phyloP scores from a whole-genome alignment of 2,329 filamentous ascomycete genomes.

The Proliferodiscus dingleyae region DNA sequence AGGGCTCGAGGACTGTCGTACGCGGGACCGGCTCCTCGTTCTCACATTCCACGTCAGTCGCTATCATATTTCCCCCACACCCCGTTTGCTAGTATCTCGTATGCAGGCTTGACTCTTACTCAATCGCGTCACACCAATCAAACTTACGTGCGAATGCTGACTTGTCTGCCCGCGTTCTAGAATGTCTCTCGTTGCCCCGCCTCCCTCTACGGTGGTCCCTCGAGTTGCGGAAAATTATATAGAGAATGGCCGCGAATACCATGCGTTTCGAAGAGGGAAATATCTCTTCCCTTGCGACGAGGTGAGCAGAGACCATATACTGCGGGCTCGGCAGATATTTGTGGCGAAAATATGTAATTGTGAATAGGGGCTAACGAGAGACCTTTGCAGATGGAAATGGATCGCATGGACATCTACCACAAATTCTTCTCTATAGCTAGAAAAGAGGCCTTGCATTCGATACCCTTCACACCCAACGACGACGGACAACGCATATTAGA shows the following conservation, averaged over 20 bases:
- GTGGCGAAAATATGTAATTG: neutral
- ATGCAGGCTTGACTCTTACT: neutral
- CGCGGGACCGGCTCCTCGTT: neutral
- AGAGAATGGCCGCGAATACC: slow-evolving; percentile 68
- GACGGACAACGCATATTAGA: slow-evolving; percentile 48
- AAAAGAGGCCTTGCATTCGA: slow-evolving; percentile 41
- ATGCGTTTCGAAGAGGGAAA: slow-evolving; percentile 60
- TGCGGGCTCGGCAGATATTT: neutral
- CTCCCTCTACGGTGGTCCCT: slow-evolving; percentile 7
- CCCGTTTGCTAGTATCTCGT: neutral
- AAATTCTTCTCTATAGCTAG: slow-evolving; percentile 67
- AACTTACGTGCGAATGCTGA: slow-evolving; percentile 10
- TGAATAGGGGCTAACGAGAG: slow-evolving; percentile 12
- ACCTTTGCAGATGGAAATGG: slow-evolving; percentile 56
- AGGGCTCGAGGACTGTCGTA: neutral
- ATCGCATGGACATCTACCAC: slow-evolving; percentile 78
- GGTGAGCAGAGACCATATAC: slow-evolving; percentile 38
- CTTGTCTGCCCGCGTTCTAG: slow-evolving; percentile 13
- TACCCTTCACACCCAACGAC: slow-evolving; percentile 28
- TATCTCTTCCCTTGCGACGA: slow-evolving; percentile 78
- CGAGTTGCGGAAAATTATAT: slow-evolving; percentile 36
- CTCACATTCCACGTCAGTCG: slow-evolving; percentile 2
- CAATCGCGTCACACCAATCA: neutral
- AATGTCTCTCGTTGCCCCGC: slow-evolving; percentile 17
- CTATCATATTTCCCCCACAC: slow-evolving; percentile 2